Evolutionary conservation across 2,329 filamentous ascomycete genomes (phyloP), one percentile per base, ranked within the genome.

Genomic region (Aspergillus quadricinctus): DNA sequence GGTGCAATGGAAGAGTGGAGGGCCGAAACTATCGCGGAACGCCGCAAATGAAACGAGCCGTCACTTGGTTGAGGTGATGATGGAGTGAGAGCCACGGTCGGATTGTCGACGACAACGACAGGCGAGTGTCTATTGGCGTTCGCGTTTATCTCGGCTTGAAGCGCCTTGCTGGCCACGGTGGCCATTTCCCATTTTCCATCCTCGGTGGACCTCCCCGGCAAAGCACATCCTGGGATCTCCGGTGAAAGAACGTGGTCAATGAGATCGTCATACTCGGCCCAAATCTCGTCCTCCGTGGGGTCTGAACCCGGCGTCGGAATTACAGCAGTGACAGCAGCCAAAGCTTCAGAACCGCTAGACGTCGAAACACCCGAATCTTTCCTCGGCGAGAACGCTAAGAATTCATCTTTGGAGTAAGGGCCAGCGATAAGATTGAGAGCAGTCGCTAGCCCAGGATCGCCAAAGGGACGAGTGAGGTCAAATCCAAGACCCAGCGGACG

Each of bases 211-310:
- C 64, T 57, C 4, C 27, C 35, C 1, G 61, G 35, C 4, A 58
- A 56, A 21, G 66, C 59, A 6, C 64, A 56, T 49, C 56, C 65
- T n/a, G 58, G 60, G 40, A 62, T 63, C 37, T 72, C 73, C 7
- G 79, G 75, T 4, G 80, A 82, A 50, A 84, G 81, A 10, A 86
- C 81, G 56, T 90, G 87, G 52, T 89, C 89, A 53, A 97, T 83
- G 11, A 97, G 77, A 65, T 97, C 93, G 62, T 97, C 87, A 68
- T 95, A 97, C 73, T 96, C 93, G 52, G 92, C 87, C 93, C 93
- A 97, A 1, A 96, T 83, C 68, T 97, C 93, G 65, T 97, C 93
- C 62, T 95, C 89, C 1, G 78, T 84, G 3, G 87, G 80, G 0
- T 84, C 86, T 3, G 85, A 84, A 48, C 78, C 79, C 1, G 83